A percentile compares a stretch with the other conserved stretches of the same genome.
Conservation (phyloP, 1,139 yeast genomes). For the Maudiozyma humilis region DNA sequence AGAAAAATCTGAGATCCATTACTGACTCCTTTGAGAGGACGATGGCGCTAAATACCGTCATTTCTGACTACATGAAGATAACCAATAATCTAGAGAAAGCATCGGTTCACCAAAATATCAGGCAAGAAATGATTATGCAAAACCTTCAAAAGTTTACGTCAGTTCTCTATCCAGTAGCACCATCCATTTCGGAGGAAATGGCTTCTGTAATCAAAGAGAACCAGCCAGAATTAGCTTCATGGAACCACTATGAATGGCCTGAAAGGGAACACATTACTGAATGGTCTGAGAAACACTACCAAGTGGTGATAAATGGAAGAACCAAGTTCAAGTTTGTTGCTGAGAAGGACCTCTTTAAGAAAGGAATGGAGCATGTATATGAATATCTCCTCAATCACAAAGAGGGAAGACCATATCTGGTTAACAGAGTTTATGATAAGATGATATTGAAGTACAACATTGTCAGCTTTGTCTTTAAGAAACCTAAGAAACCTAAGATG, state of each 20-base stretch:
- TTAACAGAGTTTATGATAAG: slow-evolving; percentile 33
- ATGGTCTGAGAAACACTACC: slow-evolving; percentile 37
- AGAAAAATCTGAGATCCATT: slow-evolving; percentile 42
- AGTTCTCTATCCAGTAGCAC: slow-evolving; percentile 35
- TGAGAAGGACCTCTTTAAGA: slow-evolving; percentile 31
- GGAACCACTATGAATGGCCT: slow-evolving; percentile 59
- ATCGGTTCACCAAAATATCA: slow-evolving; percentile 30
- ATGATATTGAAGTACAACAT: slow-evolving; percentile 35
- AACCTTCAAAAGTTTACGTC: slow-evolving; percentile 53
- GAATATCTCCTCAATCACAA: slow-evolving; percentile 29
- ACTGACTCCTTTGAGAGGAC: slow-evolving; percentile 52
- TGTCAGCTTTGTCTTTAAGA: slow-evolving; percentile 31
- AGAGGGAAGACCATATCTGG: slow-evolving; percentile 31
- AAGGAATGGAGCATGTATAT: slow-evolving; percentile 32
- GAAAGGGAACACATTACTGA: slow-evolving; percentile 33
- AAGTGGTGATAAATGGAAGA: slow-evolving; percentile 64
- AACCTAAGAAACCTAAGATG: slow-evolving; percentile 4
- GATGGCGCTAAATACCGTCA: slow-evolving; percentile 67
- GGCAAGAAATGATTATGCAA: slow-evolving; percentile 34
- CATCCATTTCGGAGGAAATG: slow-evolving; percentile 75
- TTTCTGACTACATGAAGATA: slow-evolving; percentile 84
- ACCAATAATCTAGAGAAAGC: slow-evolving; percentile 48
- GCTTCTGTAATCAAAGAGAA: slow-evolving; percentile 48
- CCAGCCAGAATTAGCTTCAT: slow-evolving; percentile 24
- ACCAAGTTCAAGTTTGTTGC: slow-evolving; percentile 43